Evolutionary conservation across 805 yeast genomes (phyloP), one percentile per base, ranked within the genome.

Genomic region (Ogataea zsoltii): DNA sequence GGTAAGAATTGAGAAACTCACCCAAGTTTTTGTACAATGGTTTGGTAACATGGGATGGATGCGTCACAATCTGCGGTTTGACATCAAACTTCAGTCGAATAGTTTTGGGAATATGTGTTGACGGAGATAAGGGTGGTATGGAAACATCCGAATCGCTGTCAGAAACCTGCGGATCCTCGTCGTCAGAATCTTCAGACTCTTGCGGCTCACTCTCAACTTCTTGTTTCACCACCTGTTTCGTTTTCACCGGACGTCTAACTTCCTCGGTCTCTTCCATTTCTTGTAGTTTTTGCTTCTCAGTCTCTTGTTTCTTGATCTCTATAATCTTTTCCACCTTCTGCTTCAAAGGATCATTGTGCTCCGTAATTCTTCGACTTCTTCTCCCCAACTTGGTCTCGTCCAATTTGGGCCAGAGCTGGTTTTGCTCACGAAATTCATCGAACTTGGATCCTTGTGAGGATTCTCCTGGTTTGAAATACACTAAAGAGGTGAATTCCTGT

Each of bases 401-500:
- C 14, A 55, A 50, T 38, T 57, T 56, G 15, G 69, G 63, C 79
- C 79, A 76, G 12, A 72, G 60, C 41, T 67, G 69, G 40, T 66
- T 54, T 33, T 56, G 59, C 36, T 57, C 60, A 21, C 41, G 64
- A 43, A 65, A 75, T 43, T 53, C 61, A 45, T 51, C 57, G 44
- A 57, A 68, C 50, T 58, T 50, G 29, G 62, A 65, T 2, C 72
- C 67, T 14, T 68, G 69, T 9, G 67, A 56, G 1, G 70, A 68
- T 7, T 56, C 51, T 13, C 61, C 55, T 0, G 90, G 90, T 51
- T 83, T 76, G 76, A 82, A 85, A 15, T 77, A 79, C 0, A 74
- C 77, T 34, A 84, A 60, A 0, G 88, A 80, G 16, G 80, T 78
- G 58, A 75, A 85, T 53, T 82, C 79, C 45, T 72, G 67, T 21